Base-by-base conservation (phyloP, 2,329 filamentous ascomycete species). In the Ophiostoma ulmi region DNA sequence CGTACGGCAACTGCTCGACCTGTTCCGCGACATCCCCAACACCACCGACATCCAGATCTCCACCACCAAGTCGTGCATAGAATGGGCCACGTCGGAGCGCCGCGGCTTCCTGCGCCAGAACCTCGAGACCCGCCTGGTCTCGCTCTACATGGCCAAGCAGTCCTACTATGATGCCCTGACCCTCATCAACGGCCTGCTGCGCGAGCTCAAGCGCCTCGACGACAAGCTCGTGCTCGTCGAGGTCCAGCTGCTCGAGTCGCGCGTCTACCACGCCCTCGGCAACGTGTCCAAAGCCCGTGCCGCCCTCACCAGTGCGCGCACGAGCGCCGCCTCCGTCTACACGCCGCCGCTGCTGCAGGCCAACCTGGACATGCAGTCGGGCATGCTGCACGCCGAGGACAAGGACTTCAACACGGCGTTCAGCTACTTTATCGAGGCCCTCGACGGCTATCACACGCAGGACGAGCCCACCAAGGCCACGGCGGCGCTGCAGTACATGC, bases 351-450 rank as follows among this genome's bases (percentile, higher is more conserved):
- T 97, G 75, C 87, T 99, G 72, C 96, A 99, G 83, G 95, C 95
- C 65, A 93, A 95, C 76, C 87, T 99, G 75, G 95, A 99, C 79
- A 98, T 99, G 95, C 95, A 99, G 84, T 97, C 93, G 74, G 96
- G 95, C 75, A 98, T 98, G 91, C 88, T 99, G 72, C 96, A 99
- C 80, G 95, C 95, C 35, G 96, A 99, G 82, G 95, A 99, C 80
- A 92, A 93, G 83, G 96, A 99, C 83, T 99, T 99, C 87, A 97
- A 96, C 84, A 99, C 95, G 36, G 93, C 95, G 68, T 99, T 91
- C 81, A 97, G 94, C 68, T 99, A 99, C 86, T 99, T 99, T 81
- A 98, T 99, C 80, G 95, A 99, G 83, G 95, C 96, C 2, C 88
- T 99, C 74, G 95, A 99, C 79, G 95, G 95, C 72, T 99, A 98